These are phyloP conservation scores for Coemansia sp. DNA, from an alignment of 192 early-diverging fungal genomes.

Conservation along the genomic window DNA sequence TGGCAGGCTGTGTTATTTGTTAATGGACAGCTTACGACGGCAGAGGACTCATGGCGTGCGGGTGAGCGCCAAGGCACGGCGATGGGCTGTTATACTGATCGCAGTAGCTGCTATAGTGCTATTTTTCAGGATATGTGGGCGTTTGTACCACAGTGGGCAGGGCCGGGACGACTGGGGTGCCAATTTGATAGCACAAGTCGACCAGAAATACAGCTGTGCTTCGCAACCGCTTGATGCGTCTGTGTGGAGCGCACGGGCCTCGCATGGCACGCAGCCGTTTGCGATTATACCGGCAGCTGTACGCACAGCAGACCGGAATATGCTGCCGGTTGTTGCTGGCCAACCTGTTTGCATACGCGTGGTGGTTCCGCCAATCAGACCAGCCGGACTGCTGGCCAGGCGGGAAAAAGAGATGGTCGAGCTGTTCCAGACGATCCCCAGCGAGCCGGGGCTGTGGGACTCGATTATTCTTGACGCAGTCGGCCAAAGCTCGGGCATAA, in stretches of 20 bases:
- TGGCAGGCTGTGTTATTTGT: too few species aligned
- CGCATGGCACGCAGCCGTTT: constrained; percentile 10
- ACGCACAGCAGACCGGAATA: not conserved
- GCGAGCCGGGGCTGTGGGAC: constrained; percentile 15
- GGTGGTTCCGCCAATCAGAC: not conserved
- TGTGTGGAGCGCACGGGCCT: not conserved
- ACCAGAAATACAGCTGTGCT: constrained; percentile 13
- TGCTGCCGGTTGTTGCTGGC: constrained; percentile 10
- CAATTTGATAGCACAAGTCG: not conserved
- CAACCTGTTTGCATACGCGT: constrained; percentile 16
- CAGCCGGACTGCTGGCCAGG: not conserved
- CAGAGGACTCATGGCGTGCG: not conserved
- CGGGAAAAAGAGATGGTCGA: constrained; percentile 4
- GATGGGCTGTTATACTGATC: not conserved
- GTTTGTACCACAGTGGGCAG: not conserved
- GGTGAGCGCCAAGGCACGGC: constrained; percentile 3
- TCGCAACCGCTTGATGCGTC: constrained; percentile 8
- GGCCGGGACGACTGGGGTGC: not conserved
- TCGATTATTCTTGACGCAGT: constrained; percentile 20
- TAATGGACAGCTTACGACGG: not conserved
- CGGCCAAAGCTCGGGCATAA: constrained; percentile 2
- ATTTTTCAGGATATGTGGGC: not conserved
- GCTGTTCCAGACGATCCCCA: constrained; percentile 10
- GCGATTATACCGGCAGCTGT: constrained; percentile 3
- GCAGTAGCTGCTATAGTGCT: not conserved